Conservation (phyloP, 2,329 filamentous ascomycete species). For the Fusarium poae region DNA sequence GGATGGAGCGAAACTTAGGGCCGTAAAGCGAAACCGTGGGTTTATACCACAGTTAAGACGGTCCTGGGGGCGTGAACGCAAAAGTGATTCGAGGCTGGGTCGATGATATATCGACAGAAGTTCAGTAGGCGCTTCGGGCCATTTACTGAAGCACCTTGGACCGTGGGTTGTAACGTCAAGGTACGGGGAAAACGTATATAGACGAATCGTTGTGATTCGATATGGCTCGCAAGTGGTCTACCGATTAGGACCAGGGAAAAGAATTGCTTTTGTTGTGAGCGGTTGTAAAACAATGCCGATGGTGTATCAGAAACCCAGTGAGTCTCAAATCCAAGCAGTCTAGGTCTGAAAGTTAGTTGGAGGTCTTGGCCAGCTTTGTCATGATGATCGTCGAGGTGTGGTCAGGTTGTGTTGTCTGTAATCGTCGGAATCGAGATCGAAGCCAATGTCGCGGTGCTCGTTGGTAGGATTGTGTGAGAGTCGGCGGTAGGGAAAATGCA, state of each 20-base stretch:
- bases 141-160: slow-evolving; percentile 50
- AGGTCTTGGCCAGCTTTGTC: background rate
- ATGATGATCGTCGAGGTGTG: background rate
- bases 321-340: slow-evolving; percentile 27
- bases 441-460: background rate
- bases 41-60: slow-evolving; percentile 36
- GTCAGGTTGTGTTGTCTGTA: background rate
- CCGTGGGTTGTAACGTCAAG: slow-evolving; percentile 39
- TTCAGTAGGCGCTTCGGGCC: slow-evolving; percentile 51
- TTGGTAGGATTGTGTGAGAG: background rate
- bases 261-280: slow-evolving; percentile 34
- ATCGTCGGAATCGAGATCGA: background rate
- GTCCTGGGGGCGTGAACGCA: slow-evolving; percentile 18
- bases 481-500: background rate
- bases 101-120: slow-evolving; percentile 32
- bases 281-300: slow-evolving; percentile 23
- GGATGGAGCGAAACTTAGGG: slow-evolving; percentile 44
- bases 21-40: slow-evolving; percentile 31
- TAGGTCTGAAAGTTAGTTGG: slow-evolving; percentile 19
- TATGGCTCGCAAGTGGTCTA: slow-evolving; percentile 18
- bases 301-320: slow-evolving; percentile 25
- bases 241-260: slow-evolving; percentile 10
- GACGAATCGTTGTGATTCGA: slow-evolving; percentile 14
- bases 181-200: slow-evolving; percentile 35
- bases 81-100: slow-evolving; percentile 21